Evolutionary conservation across 106 monocot species (phyloP), one percentile per base, ranked within the genome.

Genomic region (Xerophyta viscosa): DNA sequence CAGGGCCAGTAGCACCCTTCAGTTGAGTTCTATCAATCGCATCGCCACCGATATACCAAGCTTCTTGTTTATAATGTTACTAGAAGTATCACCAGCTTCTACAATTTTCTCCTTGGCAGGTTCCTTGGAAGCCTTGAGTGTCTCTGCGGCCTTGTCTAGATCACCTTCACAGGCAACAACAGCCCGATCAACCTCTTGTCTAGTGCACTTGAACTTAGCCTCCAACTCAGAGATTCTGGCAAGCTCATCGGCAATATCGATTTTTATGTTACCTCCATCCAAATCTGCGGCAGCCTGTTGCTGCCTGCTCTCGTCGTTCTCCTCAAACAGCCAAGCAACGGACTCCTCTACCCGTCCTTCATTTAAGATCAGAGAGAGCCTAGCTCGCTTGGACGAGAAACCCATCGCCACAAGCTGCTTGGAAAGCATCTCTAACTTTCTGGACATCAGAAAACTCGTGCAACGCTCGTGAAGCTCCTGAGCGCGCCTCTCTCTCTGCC

Each of bases 351-450:
- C 59, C 19, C 68, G 68, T 14, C 88, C 94, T 66, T 85, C 78
- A 46, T 84, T 85, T 20, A 78, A 57, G 17, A 96, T 84, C 49
- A 96, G 74, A 14, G 94, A 84, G 67, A 73, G 71, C 3, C 78
- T 85, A 24, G 88, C 88, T 28, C 66, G 75, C 46, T 85, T 85
- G 4, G 47, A 41, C 4, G 85, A 65, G 45, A 96, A 96, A 8
- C 94, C 94, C 94, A 96, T 96, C 10, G 54, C 61, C n/a, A 79
- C 81, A 43, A 96, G 75, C 65, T 88, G 68, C 60, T 82, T 69
- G 20, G 88, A 52, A 27, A 96, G 75, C 3, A 58, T 23, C 43
- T 82, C 85, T 24, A 96, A 66, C 53, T 89, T 96, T 37, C 94
- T 75, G 0, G 94, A 88, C 69, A 73, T 96, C 29, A 89, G 73